Conservation (phyloP, 257 asterid genomes). For the Solanum sparsipilum region DNA sequence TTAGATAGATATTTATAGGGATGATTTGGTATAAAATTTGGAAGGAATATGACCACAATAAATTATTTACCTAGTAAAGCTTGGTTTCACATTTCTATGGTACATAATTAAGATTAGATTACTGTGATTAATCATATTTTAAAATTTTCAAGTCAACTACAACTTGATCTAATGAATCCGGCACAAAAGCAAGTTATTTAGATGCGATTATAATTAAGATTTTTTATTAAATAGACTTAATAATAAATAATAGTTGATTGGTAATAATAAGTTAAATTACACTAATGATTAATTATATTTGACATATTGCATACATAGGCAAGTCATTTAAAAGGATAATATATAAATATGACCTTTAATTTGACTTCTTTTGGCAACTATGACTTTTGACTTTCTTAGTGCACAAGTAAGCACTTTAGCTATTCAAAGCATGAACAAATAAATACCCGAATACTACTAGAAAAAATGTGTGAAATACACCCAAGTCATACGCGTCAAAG, state of each 20-base stretch:
- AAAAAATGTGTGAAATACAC: too few species aligned
- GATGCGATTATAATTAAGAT: neutral
- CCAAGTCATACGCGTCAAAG: too few species aligned
- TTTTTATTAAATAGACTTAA: neutral
- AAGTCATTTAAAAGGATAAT: neutral
- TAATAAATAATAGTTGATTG: neutral
- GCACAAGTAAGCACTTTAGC: too few species aligned
- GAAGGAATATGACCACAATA: neutral
- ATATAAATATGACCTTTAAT: neutral
- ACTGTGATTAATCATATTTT: neutral
- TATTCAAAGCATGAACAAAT: too few species aligned
- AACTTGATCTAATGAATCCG: neutral
- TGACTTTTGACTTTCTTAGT: neutral
- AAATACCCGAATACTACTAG: too few species aligned
- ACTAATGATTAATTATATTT: neutral
- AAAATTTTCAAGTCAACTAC: neutral
- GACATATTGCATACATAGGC: neutral
- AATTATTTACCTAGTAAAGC: neutral
- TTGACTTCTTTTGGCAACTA: neutral
- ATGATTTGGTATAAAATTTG: neutral
- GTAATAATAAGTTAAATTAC: neutral
- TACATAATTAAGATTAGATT: neutral
- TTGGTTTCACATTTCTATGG: neutral
- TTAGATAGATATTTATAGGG: neutral
- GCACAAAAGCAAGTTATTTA: neutral